These are phyloP conservation scores for Abrus pulchellus DNA, from an alignment of 306 rosid genomes.

Conservation along the genomic window DNA sequence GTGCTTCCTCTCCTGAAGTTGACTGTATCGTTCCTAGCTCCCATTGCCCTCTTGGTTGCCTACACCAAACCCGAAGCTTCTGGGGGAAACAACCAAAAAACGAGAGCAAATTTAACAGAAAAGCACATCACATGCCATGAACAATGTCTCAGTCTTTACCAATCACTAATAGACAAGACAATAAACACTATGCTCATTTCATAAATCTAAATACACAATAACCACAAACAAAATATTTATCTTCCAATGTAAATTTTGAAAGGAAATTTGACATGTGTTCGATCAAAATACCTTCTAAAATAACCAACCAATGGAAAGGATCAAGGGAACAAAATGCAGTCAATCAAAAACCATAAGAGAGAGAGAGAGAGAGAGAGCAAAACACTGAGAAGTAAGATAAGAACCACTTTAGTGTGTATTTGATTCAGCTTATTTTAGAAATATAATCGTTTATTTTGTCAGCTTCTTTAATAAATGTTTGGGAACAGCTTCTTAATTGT, in stretches of 20 bases:
- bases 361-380: neutral
- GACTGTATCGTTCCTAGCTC: conserved; percentile 73
- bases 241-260: conserved; percentile 2
- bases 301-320: conserved; percentile 43
- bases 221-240: conserved; percentile 26
- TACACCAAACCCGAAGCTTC: conserved; percentile 95
- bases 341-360: conserved; percentile 10
- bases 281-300: conserved; percentile 4
- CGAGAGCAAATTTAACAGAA: conserved; percentile 44
- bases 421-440: conserved; percentile 10
- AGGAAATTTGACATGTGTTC: neutral
- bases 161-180: conserved; percentile 21
- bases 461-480: neutral
- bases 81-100: conserved; percentile 53
- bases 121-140: conserved; percentile 33
- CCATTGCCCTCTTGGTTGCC: conserved; percentile 75
- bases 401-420: neutral
- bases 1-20: conserved; percentile 66
- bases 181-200: conserved; percentile 34
- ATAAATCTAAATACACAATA: conserved; percentile 24
- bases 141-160: conserved; percentile 27
- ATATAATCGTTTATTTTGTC: neutral
- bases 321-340: conserved; percentile 36
- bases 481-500: neutral
- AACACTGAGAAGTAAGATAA: neutral